phyloP scores from a whole-genome alignment of 805 yeast species.

The Diddensiella santjacobensis region DNA sequence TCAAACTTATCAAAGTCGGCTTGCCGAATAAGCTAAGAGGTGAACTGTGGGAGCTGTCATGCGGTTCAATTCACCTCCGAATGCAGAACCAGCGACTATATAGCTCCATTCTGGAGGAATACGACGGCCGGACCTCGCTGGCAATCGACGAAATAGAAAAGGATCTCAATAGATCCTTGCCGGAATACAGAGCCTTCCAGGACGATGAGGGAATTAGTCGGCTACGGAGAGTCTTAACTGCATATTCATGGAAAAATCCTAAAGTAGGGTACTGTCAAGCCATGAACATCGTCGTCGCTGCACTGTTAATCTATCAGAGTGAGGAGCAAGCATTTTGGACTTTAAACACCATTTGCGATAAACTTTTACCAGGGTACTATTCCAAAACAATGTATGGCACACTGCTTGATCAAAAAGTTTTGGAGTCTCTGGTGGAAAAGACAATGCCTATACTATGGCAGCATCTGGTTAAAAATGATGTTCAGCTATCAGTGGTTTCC shows the following conservation, averaged over 20 bases:
- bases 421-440: constrained; percentile 83
- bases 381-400: constrained; percentile 98
- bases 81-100: constrained; percentile 61
- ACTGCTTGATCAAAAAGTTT: constrained; percentile 85
- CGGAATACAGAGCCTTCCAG: constrained; percentile 95
- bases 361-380: constrained; percentile 89
- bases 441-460: constrained; percentile 87
- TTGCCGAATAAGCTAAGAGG: constrained; percentile 93
- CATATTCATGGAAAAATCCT: constrained; percentile 95
- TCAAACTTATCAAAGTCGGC: constrained; percentile 82
- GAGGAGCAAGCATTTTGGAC: constrained; percentile 99
- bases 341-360: constrained; percentile 72
- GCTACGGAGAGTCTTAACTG: constrained; percentile 81
- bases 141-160: constrained; percentile 97
- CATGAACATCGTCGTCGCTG: constrained; percentile 74
- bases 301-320: constrained; percentile 61
- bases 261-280: constrained; percentile 99
- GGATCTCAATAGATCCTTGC: constrained; percentile 88
- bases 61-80: constrained; percentile 79
- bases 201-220: constrained; percentile 77
- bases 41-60: constrained; percentile 90
- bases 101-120: constrained; percentile 51
- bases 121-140: constrained; percentile 60
- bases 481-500: constrained; percentile 88
- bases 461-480: constrained; percentile 73